Percentiles rank a stretch among this genome's conserved stretches.
These are phyloP conservation scores for Nicotiana undulata DNA, from an alignment of 257 asterid genomes.

Conservation along the genomic window DNA sequence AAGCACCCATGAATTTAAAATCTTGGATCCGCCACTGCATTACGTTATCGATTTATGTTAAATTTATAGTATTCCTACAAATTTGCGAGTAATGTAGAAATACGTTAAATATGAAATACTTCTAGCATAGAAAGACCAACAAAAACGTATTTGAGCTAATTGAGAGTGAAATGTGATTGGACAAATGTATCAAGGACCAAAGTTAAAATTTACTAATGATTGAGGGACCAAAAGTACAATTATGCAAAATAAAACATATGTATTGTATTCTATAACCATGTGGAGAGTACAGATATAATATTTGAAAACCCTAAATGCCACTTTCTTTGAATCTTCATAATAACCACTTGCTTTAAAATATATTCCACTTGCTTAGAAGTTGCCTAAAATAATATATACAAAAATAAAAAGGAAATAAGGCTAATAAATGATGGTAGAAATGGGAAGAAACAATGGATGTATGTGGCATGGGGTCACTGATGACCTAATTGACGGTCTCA, in stretches of 20 bases:
- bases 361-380: neutral
- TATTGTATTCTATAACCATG: neutral
- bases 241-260: neutral
- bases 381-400: neutral
- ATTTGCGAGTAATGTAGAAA: too few species aligned
- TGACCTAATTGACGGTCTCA: neutral
- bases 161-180: neutral
- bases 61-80: neutral
- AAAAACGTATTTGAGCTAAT: neutral
- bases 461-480: neutral
- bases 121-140: neutral
- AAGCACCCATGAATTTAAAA: too few species aligned
- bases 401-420: neutral
- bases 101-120: neutral
- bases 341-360: neutral
- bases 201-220: neutral
- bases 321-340: neutral
- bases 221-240: neutral
- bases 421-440: neutral
- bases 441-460: neutral
- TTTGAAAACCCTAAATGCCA: neutral
- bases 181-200: neutral
- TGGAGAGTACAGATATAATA: neutral
- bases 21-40: too few species aligned
- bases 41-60: too few species aligned